Percentiles rank a stretch among this genome's conserved stretches.
phyloP scores from a whole-genome alignment of 2,329 filamentous ascomycete species.

The Cytospora piceicola region DNA sequence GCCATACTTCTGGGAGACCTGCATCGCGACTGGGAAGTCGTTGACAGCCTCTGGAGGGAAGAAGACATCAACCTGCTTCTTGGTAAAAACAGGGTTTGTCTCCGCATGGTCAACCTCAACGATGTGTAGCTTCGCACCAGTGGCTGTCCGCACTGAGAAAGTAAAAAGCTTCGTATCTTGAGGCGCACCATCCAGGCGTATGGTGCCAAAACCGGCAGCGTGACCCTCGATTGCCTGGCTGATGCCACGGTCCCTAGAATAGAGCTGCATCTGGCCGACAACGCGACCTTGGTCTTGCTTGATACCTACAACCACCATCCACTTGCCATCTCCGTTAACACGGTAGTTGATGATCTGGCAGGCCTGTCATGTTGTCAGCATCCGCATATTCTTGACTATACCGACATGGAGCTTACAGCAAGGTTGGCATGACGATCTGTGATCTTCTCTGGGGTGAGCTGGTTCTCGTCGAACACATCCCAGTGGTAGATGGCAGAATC shows the following conservation, averaged over 20 bases:
- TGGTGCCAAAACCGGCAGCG: conserved; percentile 88
- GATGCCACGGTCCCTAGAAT: conserved; percentile 93
- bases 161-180: conserved; percentile 95
- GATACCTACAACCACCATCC: conserved; percentile 98
- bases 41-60: conserved; percentile 95
- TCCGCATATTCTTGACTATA: background rate
- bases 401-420: conserved; percentile 57
- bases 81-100: conserved; percentile 85
- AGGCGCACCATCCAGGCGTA: conserved; percentile 85
- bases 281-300: conserved; percentile 91
- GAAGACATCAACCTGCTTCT: conserved; percentile 97
- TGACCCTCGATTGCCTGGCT: conserved; percentile 98
- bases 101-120: conserved; percentile 96
- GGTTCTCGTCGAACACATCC: conserved; percentile 88
- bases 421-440: conserved; percentile 95
- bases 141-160: conserved; percentile 88
- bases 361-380: conserved; percentile 57
- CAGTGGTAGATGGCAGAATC: conserved; percentile 93
- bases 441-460: conserved; percentile 81
- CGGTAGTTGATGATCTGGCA: conserved; percentile 99
- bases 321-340: conserved; percentile 92
- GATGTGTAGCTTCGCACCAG: conserved; percentile 89
- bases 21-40: conserved; percentile 97
- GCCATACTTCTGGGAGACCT: conserved; percentile 95
- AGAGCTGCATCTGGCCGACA: conserved; percentile 94